Percentiles rank a stretch among this genome's conserved stretches.
phyloP scores from a whole-genome alignment of 352 stramenopile genomes.

The Phytophthora pini region DNA sequence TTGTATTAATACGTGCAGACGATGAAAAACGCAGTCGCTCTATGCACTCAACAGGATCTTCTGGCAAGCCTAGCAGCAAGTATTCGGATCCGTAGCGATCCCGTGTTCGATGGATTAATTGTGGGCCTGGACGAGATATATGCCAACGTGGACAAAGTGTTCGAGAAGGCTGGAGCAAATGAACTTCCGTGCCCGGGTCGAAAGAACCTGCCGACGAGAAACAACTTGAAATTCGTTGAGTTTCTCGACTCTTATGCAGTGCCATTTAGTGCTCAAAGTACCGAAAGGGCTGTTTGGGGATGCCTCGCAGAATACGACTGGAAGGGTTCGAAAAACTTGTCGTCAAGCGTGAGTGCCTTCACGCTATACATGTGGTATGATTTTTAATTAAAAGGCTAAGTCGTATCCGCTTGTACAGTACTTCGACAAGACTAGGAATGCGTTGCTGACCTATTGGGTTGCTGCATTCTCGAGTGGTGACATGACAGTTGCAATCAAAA shows the following conservation, averaged over 20 bases:
- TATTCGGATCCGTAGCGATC: constrained; percentile 7
- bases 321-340: constrained; percentile 4
- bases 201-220: constrained; percentile 3
- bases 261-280: constrained; percentile 3
- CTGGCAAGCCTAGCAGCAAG: constrained; percentile 4
- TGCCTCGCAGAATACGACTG: constrained; percentile 15
- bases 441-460: constrained; percentile 14
- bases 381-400: not conserved
- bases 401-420: constrained; percentile 6
- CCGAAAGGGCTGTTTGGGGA: constrained; percentile 17
- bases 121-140: constrained; percentile 30
- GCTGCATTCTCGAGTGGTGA: constrained; percentile 5
- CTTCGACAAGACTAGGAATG: constrained; percentile 17
- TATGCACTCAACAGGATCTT: constrained; percentile 11
- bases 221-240: constrained; percentile 18
- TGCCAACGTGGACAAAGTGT: constrained; percentile 15
- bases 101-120: constrained; percentile 18
- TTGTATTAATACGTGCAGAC: constrained; percentile 7
- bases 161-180: constrained; percentile 12
- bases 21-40: constrained; percentile 10
- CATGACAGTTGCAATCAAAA: constrained; percentile 7
- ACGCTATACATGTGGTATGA: not conserved
- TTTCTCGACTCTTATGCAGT: constrained; percentile 17
- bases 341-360: constrained; percentile 14
- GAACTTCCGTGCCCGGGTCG: constrained; percentile 19